A percentile compares a stretch with the other conserved stretches of the same genome.
Conservation (phyloP, 805 yeast species). For the Kuraishia borneana region DNA sequence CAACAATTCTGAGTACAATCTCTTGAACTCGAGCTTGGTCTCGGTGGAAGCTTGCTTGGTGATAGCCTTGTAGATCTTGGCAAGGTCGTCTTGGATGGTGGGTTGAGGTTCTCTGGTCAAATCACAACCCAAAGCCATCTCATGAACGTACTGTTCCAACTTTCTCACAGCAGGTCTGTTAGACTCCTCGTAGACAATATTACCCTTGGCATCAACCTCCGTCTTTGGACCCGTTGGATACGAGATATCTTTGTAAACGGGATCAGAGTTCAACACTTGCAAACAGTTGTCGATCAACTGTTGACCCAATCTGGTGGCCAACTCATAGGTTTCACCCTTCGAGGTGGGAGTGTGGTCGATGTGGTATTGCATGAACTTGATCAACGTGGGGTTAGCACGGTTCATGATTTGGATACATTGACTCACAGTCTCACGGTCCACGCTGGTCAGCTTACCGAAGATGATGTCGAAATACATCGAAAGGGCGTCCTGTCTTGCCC, state of each 20-base stretch:
- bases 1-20: conserved; percentile 59
- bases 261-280: conserved; percentile 68
- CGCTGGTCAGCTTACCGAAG: conserved; percentile 81
- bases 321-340: conserved; percentile 86
- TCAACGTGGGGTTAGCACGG: conserved; percentile 86
- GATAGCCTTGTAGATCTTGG: conserved; percentile 72
- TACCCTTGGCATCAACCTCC: conserved; percentile 78
- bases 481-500: conserved; percentile 97
- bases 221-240: conserved; percentile 95
- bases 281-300: conserved; percentile 93
- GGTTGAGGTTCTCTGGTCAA: conserved; percentile 63
- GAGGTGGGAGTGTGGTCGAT: conserved; percentile 75
- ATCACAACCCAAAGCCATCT: conserved; percentile 93
- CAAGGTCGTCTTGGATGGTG: conserved; percentile 75
- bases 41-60: conserved; percentile 62
- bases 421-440: conserved; percentile 92
- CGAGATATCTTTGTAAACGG: conserved; percentile 91
- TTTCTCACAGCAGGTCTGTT: conserved; percentile 88
- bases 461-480: conserved; percentile 92
- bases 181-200: conserved; percentile 71
- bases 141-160: conserved; percentile 88
- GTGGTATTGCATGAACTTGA: conserved; percentile 93
- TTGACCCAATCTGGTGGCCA: conserved; percentile 83
- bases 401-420: conserved; percentile 97
- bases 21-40: conserved; percentile 61